Percentiles rank a stretch among this genome's conserved stretches.
Conservation (phyloP, 176 grass and related monocot species). For the Cymbopogon citratus region DNA sequence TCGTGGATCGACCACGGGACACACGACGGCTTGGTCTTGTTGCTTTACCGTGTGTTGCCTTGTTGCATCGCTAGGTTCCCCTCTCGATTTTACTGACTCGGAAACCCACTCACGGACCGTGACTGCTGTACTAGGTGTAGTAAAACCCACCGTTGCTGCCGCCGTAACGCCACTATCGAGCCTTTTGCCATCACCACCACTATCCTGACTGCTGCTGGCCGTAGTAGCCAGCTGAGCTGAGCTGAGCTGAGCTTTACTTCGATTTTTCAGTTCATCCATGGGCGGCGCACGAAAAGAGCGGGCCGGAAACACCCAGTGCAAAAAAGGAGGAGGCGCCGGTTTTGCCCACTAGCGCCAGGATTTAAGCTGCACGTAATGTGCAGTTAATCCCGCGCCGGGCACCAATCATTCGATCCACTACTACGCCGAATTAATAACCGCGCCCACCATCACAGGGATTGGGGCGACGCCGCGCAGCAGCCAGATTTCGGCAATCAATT, state of each 20-base stretch:
- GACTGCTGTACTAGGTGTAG: neutral
- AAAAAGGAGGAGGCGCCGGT: neutral
- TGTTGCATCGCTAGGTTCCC: neutral
- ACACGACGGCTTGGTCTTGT: too few species aligned
- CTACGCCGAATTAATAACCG: neutral
- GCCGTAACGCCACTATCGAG: constrained; percentile 9
- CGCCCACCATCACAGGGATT: neutral
- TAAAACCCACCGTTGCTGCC: neutral
- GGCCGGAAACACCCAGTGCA: neutral
- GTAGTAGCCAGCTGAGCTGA: neutral
- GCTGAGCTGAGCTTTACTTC: neutral
- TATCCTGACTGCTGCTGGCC: too few species aligned
- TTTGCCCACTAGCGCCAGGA: neutral
- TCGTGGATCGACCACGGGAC: neutral
- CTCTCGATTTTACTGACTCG: neutral
- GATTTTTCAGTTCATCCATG: neutral
- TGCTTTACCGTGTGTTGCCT: neutral
- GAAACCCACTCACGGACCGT: neutral
- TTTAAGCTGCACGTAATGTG: neutral
- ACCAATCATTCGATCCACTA: constrained; percentile 30
- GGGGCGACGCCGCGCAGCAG: too few species aligned
- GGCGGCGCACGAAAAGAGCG: neutral
- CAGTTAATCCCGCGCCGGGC: neutral
- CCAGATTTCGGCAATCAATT: neutral
- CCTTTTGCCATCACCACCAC: neutral